A percentile compares a stretch with the other conserved stretches of the same genome.
phyloP scores from a whole-genome alignment of 176 grass and related monocot species.

The Urochloa ruziziensis region DNA sequence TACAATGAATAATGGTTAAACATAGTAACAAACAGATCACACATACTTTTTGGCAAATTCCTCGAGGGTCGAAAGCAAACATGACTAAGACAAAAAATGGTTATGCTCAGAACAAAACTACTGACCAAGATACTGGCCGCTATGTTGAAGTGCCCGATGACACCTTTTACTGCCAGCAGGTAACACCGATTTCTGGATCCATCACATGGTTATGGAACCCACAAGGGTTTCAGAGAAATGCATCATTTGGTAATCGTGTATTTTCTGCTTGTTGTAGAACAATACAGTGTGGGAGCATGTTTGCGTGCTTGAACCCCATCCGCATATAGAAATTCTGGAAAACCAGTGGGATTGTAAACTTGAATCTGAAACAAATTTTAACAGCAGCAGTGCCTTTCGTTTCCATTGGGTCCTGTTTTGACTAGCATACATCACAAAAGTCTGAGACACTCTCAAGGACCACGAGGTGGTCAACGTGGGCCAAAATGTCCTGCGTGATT shows the following conservation, averaged over 20 bases:
- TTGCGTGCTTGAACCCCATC: neutral
- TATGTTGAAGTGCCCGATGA: neutral
- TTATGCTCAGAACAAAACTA: too few relatives aligned
- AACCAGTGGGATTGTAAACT: neutral
- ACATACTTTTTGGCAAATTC: neutral
- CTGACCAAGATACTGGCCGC: too few relatives aligned
- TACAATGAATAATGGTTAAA: neutral
- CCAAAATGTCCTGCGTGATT: neutral
- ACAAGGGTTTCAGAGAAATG: neutral
- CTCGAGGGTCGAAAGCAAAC: too few relatives aligned
- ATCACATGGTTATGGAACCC: neutral
- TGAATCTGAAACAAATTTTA: neutral
- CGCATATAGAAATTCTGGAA: neutral
- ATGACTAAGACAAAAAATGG: conserved; percentile 8
- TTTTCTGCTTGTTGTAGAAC: neutral
- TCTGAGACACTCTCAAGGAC: neutral
- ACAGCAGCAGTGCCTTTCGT: neutral
- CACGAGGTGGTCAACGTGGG: conserved; percentile 11
- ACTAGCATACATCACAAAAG: conserved; percentile 11
- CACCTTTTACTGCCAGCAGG: neutral
- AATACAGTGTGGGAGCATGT: neutral
- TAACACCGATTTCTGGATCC: conserved; percentile 12
- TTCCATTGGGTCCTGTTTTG: neutral
- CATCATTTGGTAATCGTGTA: neutral
- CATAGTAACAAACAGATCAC: neutral